Evolutionary conservation across 2,329 filamentous ascomycete genomes (phyloP).

Genomic region (Ascochyta fabae): DNA sequence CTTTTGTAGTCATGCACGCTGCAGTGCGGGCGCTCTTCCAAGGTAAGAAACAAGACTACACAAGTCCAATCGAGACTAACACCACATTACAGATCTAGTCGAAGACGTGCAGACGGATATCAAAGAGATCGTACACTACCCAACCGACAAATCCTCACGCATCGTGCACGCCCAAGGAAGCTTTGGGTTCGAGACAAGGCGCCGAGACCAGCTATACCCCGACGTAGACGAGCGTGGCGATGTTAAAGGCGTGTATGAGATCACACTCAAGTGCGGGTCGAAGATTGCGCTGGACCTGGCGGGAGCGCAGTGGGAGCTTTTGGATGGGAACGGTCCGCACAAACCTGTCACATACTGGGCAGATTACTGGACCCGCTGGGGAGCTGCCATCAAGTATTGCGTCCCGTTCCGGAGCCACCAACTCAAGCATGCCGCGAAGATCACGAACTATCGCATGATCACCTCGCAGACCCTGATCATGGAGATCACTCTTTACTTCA

Average conservation of each 20-base stretch:
- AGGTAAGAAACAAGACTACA: background rate
- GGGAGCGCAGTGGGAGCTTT: constrained; percentile 17
- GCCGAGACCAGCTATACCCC: constrained; percentile 16
- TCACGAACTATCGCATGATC: constrained; percentile 10
- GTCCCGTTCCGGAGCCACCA: constrained; percentile 19
- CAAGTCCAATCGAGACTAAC: background rate
- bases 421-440: constrained; percentile 12
- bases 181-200: constrained; percentile 7
- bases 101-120: constrained; percentile 21
- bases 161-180: constrained; percentile 14
- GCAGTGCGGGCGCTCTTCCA: constrained; percentile 19
- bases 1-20: constrained; percentile 22
- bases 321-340: constrained; percentile 1
- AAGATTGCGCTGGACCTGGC: constrained; percentile 23
- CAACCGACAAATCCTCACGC: background rate
- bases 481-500: constrained; percentile 13
- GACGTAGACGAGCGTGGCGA: constrained; percentile 14
- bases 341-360: constrained; percentile 15
- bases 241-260: constrained; percentile 21
- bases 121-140: constrained; percentile 21
- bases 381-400: constrained; percentile 13
- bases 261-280: constrained; percentile 21
- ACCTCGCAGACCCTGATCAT: constrained; percentile 18
- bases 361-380: constrained; percentile 17
- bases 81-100: constrained; percentile 17